Conservation (phyloP, 208 protist species). For the Leptomonas seymouri region DNA sequence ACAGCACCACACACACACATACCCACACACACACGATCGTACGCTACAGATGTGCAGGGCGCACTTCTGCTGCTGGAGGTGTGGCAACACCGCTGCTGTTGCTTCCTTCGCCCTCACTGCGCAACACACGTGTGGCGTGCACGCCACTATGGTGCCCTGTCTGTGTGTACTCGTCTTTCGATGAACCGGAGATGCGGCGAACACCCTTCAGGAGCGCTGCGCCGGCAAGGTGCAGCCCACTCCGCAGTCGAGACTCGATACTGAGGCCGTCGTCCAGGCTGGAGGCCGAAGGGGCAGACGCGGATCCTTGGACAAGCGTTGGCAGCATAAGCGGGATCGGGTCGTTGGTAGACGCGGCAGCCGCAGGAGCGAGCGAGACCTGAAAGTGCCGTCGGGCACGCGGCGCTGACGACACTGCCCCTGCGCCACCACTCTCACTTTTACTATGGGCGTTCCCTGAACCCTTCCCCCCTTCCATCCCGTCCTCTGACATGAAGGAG, state of each 20-base stretch:
- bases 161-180: slow-evolving; percentile 5
- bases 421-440: not conserved
- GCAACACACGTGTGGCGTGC: slow-evolving; percentile 21
- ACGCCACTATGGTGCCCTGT: not conserved
- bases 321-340: slow-evolving; percentile 11
- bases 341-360: not conserved
- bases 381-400: slow-evolving; percentile 7
- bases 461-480: not conserved
- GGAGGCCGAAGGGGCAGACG: slow-evolving; percentile 14
- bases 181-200: slow-evolving; percentile 6
- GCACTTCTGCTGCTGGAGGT: not conserved
- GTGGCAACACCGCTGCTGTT: not conserved
- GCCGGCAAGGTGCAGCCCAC: slow-evolving; percentile 4
- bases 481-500: slow-evolving; percentile 35
- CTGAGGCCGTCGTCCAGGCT: slow-evolving; percentile 27
- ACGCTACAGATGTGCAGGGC: not conserved
- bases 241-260: slow-evolving; percentile 28
- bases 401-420: not conserved
- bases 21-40: not conserved
- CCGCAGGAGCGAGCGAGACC: slow-evolving; percentile 16
- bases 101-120: slow-evolving; percentile 4
- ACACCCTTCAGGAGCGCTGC: slow-evolving; percentile 3
- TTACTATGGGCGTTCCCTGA: not conserved
- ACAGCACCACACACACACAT: not conserved
- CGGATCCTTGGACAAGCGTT: not conserved